phyloP scores from a whole-genome alignment of 495 filamentous ascomycete species.

The Jackrogersella multiformis region DNA sequence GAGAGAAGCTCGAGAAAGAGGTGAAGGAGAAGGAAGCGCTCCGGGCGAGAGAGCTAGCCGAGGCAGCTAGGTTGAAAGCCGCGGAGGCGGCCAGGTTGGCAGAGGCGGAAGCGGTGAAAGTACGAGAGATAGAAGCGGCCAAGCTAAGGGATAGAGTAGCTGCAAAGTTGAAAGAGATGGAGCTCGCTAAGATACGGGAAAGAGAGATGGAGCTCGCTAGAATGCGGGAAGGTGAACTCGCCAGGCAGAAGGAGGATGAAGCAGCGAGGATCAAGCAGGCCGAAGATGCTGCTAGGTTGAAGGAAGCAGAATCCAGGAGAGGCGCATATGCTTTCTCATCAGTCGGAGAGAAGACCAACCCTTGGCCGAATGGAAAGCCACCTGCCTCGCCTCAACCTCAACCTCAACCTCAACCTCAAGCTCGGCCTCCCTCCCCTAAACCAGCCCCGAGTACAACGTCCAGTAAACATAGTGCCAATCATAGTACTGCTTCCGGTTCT shows the following conservation, averaged over 20 bases:
- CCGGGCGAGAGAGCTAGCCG: constrained; percentile 43
- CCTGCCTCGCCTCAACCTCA: constrained; percentile 34
- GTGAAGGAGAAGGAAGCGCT: constrained; percentile 54
- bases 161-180: constrained; percentile 45
- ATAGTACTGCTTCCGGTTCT: constrained; percentile 41
- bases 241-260: constrained; percentile 37
- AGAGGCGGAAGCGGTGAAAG: constrained; percentile 40
- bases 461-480: constrained; percentile 37
- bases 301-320: constrained; percentile 31
- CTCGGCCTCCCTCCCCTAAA: constrained; percentile 39
- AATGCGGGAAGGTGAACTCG: constrained; percentile 39
- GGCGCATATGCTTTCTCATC: constrained; percentile 62
- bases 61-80: constrained; percentile 42
- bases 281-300: constrained; percentile 39
- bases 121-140: constrained; percentile 32
- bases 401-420: too few relatives aligned
- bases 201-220: constrained; percentile 39
- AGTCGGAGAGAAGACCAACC: constrained; percentile 65
- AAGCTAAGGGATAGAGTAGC: constrained; percentile 43
- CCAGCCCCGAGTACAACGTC: constrained; percentile 42
- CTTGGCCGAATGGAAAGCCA: constrained; percentile 63
- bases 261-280: constrained; percentile 44
- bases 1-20: constrained; percentile 46
- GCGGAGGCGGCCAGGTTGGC: constrained; percentile 44
- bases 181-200: constrained; percentile 43